Evolutionary conservation across 1,284 basidiomycete species (phyloP).

Genomic region (Papiliotrema terrestris): DNA sequence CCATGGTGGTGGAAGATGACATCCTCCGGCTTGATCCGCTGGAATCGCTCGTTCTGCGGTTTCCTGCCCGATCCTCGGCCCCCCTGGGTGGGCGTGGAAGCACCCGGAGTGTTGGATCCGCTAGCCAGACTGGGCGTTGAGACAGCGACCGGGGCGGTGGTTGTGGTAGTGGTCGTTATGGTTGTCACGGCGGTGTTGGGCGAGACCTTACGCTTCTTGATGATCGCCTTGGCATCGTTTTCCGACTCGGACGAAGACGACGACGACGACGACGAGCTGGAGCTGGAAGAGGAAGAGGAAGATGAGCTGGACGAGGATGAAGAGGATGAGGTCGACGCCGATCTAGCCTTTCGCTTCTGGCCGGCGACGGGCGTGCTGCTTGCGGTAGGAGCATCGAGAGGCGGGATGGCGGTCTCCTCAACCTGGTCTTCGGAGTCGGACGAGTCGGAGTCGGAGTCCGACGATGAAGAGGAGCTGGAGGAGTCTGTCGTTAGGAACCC

Average conservation of each 20-base stretch:
- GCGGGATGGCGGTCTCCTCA: not conserved
- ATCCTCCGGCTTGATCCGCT: conserved; percentile 71
- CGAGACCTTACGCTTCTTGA: conserved; percentile 32
- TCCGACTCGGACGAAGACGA: conserved; percentile 28
- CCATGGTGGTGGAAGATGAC: conserved; percentile 59
- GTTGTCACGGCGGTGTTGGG: conserved; percentile 46
- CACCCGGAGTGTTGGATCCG: conserved; percentile 14
- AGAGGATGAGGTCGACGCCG: conserved; percentile 7
- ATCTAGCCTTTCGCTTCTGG: conserved; percentile 13
- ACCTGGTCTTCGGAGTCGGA: conserved; percentile 8
- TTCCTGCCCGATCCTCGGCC: conserved; percentile 10
- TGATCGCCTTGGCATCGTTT: conserved; percentile 22
- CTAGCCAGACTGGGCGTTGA: conserved; percentile 12
- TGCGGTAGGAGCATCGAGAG: not conserved
- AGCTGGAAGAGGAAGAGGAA: conserved; percentile 16
- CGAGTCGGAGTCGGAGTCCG: conserved; percentile 7
- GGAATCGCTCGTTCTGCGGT: conserved; percentile 60
- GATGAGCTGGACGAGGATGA: conserved; percentile 30
- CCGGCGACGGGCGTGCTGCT: not conserved
- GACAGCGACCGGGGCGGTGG: conserved; percentile 16
- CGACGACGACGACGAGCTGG: conserved; percentile 33
- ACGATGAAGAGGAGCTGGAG: conserved; percentile 3
- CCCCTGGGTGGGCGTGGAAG: conserved; percentile 11
- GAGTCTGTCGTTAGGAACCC: not conserved
- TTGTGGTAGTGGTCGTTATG: conserved; percentile 17